Evolutionary conservation across 371 early-diverging fungal species (phyloP).

Genomic region (Mortierella sp.): DNA sequence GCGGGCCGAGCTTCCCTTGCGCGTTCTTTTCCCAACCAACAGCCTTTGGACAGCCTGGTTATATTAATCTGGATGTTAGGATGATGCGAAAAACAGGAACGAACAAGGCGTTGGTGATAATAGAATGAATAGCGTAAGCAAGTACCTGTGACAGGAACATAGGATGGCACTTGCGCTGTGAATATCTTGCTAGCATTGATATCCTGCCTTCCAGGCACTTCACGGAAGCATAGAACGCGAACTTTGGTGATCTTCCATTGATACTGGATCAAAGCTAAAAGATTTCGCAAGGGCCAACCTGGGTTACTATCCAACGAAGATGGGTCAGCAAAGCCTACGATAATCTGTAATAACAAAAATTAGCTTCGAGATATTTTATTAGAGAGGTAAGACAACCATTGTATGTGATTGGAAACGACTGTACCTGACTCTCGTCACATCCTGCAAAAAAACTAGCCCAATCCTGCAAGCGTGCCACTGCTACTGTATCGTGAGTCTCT

Average conservation of each 20-base stretch:
- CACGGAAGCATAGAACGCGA: constrained; percentile 84
- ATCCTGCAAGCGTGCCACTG: constrained; percentile 60
- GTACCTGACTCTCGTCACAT: constrained; percentile 46
- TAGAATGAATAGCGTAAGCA: too few relatives aligned
- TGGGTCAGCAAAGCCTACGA: constrained; percentile 89
- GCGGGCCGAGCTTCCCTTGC: constrained; percentile 84
- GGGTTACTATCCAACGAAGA: constrained; percentile 72
- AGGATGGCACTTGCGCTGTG: constrained; percentile 17
- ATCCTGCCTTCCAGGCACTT: constrained; percentile 58
- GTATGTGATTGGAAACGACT: not conserved
- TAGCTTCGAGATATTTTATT: not conserved
- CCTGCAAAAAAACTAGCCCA: constrained; percentile 61
- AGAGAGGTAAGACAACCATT: not conserved
- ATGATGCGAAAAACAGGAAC: too few relatives aligned
- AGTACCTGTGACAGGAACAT: constrained; percentile 31
- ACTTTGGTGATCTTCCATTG: constrained; percentile 61
- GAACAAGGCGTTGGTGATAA: not conserved
- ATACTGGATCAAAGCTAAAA: constrained; percentile 74
- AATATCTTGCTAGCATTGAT: constrained; percentile 47
- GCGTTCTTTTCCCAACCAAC: constrained; percentile 95
- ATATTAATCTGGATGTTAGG: too few relatives aligned
- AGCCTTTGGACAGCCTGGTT: constrained; percentile 63
- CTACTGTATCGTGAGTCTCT: constrained; percentile 20
- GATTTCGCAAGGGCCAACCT: constrained; percentile 94
- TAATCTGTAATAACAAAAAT: constrained; percentile 32